Percentiles rank a stretch among this genome's conserved stretches.
Evolutionary conservation across 164 flowering plant genomes (phyloP).

Genomic region (Akebia trifoliata): DNA sequence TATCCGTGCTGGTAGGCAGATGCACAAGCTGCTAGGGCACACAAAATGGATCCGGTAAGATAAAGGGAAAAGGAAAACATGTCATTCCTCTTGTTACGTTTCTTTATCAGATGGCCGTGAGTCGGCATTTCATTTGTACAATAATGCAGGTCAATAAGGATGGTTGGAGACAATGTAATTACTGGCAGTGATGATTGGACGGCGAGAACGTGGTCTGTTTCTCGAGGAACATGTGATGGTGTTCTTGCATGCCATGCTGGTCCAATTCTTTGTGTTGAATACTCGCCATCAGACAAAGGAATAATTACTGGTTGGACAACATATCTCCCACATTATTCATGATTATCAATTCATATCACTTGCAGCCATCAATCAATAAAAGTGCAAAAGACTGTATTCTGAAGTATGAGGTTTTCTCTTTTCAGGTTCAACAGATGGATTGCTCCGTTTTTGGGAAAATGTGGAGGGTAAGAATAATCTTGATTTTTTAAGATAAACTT

Average conservation of each 20-base stretch:
- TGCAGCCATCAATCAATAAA: not conserved
- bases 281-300: conserved; percentile 70
- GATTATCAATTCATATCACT: not conserved
- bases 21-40: conserved; percentile 94
- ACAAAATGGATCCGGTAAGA: conserved; percentile 87
- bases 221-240: conserved; percentile 94
- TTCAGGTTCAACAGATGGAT: conserved; percentile 94
- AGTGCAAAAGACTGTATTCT: not conserved
- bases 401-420: conserved; percentile 4
- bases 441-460: conserved; percentile 93
- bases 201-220: conserved; percentile 93
- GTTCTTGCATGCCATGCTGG: conserved; percentile 98
- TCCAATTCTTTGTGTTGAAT: conserved; percentile 82
- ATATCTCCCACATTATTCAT: not conserved
- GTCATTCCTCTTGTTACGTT: not conserved
- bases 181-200: conserved; percentile 99
- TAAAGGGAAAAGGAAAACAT: not conserved
- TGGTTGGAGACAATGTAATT: conserved; percentile 86
- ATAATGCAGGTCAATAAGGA: conserved; percentile 80
- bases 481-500: not conserved
- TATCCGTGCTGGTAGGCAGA: conserved; percentile 89
- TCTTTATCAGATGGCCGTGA: not conserved
- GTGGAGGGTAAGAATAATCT: conserved; percentile 60
- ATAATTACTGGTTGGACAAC: conserved; percentile 69
- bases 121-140: conserved; percentile 4